Percentiles rank a stretch among this genome's conserved stretches.
Conservation (phyloP, 2,329 filamentous ascomycete species). For the Colletotrichum tropicicola region DNA sequence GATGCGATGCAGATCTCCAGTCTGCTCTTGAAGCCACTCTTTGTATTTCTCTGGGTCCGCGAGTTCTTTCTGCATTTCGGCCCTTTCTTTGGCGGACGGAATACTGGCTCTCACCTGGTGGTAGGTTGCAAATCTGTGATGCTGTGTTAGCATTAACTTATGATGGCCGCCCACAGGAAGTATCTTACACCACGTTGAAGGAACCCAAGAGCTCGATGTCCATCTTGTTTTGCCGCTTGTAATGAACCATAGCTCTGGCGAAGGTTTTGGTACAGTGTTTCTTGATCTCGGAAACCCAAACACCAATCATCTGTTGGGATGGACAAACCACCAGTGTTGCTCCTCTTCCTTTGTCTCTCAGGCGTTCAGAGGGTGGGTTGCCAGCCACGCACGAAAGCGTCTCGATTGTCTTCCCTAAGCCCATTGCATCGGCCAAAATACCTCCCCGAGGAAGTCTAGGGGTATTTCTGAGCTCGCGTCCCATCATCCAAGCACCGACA, state of each 20-base stretch:
- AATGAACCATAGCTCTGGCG: neutral
- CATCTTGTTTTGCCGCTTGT: conserved; percentile 27
- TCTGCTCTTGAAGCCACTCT: neutral
- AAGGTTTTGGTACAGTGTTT: conserved; percentile 33
- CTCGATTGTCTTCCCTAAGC: conserved; percentile 71
- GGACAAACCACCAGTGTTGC: conserved; percentile 44
- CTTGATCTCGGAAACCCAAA: conserved; percentile 41
- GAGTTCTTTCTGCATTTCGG: neutral
- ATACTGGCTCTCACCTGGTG: conserved; percentile 34
- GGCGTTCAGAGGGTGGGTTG: conserved; percentile 48
- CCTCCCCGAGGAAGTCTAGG: conserved; percentile 51
- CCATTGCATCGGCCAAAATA: conserved; percentile 70
- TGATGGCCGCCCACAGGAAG: too few relatives aligned
- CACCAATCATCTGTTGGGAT: conserved; percentile 30
- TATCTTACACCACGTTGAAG: conserved; percentile 23
- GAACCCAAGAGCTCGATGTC: neutral
- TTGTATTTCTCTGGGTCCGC: neutral
- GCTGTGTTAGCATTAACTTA: neutral
- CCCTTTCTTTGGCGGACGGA: neutral
- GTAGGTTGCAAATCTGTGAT: conserved; percentile 41
- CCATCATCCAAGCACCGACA: conserved; percentile 62
- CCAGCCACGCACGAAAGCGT: conserved; percentile 44
- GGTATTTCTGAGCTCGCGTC: conserved; percentile 50
- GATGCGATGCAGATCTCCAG: neutral
- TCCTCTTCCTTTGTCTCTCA: conserved; percentile 43